phyloP scores from a whole-genome alignment of 495 filamentous ascomycete species.

The Bathelium albidoporum region DNA sequence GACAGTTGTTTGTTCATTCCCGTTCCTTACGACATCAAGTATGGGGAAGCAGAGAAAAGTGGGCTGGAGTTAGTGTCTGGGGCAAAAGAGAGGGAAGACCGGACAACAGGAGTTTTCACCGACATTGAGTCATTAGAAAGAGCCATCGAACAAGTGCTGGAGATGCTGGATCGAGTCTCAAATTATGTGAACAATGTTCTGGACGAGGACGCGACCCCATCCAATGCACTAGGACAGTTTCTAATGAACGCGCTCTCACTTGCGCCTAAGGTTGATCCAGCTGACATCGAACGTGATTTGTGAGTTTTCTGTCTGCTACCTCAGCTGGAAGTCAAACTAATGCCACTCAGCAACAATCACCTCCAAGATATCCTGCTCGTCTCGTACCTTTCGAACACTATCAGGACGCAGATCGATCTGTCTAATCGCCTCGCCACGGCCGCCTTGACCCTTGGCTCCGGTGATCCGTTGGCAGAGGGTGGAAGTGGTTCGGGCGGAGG shows the following conservation, averaged over 20 bases:
- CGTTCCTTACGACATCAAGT: conserved; percentile 84
- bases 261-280: conserved; percentile 82
- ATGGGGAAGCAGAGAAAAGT: conserved; percentile 82
- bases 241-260: conserved; percentile 83
- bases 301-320: conserved; percentile 31
- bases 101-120: conserved; percentile 58
- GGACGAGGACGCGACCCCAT: conserved; percentile 55
- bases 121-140: conserved; percentile 83
- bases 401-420: conserved; percentile 97
- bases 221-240: conserved; percentile 84
- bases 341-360: conserved; percentile 71
- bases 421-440: conserved; percentile 87
- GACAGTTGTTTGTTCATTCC: conserved; percentile 95
- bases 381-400: conserved; percentile 94
- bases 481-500: conserved; percentile 11
- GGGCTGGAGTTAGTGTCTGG: conserved; percentile 77
- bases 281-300: conserved; percentile 91
- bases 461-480: conserved; percentile 17
- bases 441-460: conserved; percentile 48
- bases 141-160: conserved; percentile 72
- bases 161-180: conserved; percentile 78
- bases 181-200: conserved; percentile 81
- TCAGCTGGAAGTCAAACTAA: conserved; percentile 7
- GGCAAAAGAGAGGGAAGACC: conserved; percentile 68
- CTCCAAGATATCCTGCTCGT: conserved; percentile 97